Evolutionary conservation across 2,329 filamentous ascomycete genomes (phyloP), one percentile per base, ranked within the genome.

Genomic region (Stachybotrys chlorohalonatus): DNA sequence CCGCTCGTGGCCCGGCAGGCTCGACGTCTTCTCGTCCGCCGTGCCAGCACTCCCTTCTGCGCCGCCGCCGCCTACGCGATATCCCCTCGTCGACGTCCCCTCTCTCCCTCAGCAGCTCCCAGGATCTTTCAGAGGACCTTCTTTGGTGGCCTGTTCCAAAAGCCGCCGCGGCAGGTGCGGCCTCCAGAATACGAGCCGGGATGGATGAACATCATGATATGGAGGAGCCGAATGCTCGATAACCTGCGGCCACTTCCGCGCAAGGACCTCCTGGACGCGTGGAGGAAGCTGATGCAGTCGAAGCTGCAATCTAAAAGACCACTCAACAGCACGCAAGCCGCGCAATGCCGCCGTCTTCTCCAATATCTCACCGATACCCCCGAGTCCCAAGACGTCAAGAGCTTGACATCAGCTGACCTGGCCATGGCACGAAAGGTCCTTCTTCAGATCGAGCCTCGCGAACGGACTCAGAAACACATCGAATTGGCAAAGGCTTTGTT

Each of bases 141-240:
- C 55, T 78, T 91, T 62, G 63, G 67, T 45, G 78, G 78, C 31
- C 73, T 90, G 50, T 80, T 88, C 60, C 67, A 76, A 58, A 83
- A 84, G 62, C 73, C 82, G 4, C 78, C 83, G 16, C 77, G 82
- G 56, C 73, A 80, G 55, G 70, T 84, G 48, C 85, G 83, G 66
- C 76, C 82, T 24, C 76, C 84, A 52, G 78, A 84, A 62, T 74
- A 85, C 57, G 87, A 84, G 63, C 87, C 83, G 0, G 91, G 90
- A 53, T 81, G 91, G 63, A 82, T 84, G 59, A 80, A 79, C 15
- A 82, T 96, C 73, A 80, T 88, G 62, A 80, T 88, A 56, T 80
- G 90, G 67, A 75, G 81, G 53, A 81, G 82, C 60, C 80, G 83
- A 57, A 73, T 85, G 60, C 76, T 80, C 52, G 79, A 88, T 54